Base-by-base conservation (phyloP, 2,329 filamentous ascomycete genomes). In the Westerdykella ornata region DNA sequence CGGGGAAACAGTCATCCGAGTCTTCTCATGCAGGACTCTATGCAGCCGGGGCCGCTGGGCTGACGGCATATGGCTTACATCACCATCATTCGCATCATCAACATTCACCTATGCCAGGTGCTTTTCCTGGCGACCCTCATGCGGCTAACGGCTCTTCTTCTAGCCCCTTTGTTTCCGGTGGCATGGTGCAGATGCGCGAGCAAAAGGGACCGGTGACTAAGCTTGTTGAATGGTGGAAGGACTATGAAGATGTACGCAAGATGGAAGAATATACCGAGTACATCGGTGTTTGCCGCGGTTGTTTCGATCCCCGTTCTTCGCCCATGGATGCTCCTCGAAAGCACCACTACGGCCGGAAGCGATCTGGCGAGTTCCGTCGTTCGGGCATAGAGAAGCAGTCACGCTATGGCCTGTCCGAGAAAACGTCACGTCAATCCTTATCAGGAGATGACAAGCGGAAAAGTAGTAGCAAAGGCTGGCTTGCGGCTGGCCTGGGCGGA, bases 191-290 rank as follows among this genome's bases (percentile, higher is more conserved):
- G 42, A 63, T 67, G 32, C 52, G 45, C 35, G 72, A 73, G 39
- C 76, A 76, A 43, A 70, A 69, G 34, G 78, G 78, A 0, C 75
- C 80, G 0, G 66, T 82, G 1, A 69, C 68, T 29, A 73, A 68
- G 37, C 69, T 81, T 20, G 69, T 78, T 30, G 75, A 77, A 52
- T 82, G 74, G 69, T 81, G 75, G 75, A 78, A 72, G 55, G 80
- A 77, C 46, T 72, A 78, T 1, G 78, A 82, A 47, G 80, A 78
- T n/a, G 77, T 82, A 1, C 73, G 72, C 14, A 75, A 75, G 56
- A 82, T 80, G 66, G 80, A 83, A 59, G 78, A 82, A 55, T 83
- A 83, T 53, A 82, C 79, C 1, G 78, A 83, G 60, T 75, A 76
- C 44, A 82, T 81, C 51, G 80, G 80, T 16, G 75, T 82, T 2